A percentile compares a stretch with the other conserved stretches of the same genome.
Evolutionary conservation across 306 rosid species (phyloP).

Genomic region (Malus sieversii): DNA sequence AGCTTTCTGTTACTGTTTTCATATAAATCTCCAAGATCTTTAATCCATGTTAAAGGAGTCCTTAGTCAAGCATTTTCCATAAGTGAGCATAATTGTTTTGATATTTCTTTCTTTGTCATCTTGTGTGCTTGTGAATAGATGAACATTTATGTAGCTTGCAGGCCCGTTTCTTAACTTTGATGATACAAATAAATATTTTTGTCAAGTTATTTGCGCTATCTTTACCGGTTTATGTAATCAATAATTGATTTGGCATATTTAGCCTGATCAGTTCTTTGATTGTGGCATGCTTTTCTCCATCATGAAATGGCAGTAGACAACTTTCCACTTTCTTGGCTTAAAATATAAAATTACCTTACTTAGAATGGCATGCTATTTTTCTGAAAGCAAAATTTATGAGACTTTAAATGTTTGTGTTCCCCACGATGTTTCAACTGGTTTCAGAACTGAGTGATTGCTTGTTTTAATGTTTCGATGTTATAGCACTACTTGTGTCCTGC

Average conservation of each 20-base stretch:
- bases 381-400: background rate
- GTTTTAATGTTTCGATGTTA: background rate
- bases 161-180: background rate
- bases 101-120: background rate
- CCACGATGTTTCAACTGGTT: background rate
- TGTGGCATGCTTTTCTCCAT: background rate
- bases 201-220: background rate
- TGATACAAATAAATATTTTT: background rate
- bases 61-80: background rate
- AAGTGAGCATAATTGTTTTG: background rate
- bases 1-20: background rate
- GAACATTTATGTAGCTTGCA: background rate
- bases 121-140: background rate
- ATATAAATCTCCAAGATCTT: background rate
- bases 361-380: background rate
- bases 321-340: background rate
- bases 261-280: background rate
- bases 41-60: background rate
- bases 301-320: background rate
- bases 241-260: background rate
- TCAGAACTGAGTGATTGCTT: background rate
- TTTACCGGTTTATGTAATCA: background rate
- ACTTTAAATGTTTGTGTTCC: background rate
- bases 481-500: slow-evolving; percentile 9
- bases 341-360: background rate